Conservation (phyloP, 2,329 filamentous ascomycete species). For the Rutstroemia sp. region DNA sequence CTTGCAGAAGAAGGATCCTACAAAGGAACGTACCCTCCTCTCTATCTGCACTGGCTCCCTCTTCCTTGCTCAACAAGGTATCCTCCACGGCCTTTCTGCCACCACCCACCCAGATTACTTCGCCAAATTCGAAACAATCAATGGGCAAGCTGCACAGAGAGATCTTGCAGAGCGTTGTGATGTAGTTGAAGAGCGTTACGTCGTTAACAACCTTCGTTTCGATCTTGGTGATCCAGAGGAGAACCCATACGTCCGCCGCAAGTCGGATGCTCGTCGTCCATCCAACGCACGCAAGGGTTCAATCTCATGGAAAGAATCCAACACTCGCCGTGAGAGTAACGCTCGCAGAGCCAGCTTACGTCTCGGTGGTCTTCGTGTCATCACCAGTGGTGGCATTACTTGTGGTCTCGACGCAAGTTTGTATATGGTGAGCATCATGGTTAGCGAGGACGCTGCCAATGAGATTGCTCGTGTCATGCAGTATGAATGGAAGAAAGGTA, state of each 20-base stretch:
- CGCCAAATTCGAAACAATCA: slow-evolving; percentile 74
- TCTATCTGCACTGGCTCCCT: slow-evolving; percentile 75
- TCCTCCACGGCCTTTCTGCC: slow-evolving; percentile 70
- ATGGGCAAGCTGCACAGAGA: slow-evolving; percentile 63
- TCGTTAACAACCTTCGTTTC: slow-evolving; percentile 87
- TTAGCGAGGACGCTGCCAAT: slow-evolving; percentile 67
- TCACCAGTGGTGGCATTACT: slow-evolving; percentile 73
- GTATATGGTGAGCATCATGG: slow-evolving; percentile 78
- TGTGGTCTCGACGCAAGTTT: slow-evolving; percentile 76
- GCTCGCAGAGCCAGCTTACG: slow-evolving; percentile 61
- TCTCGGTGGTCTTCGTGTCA: slow-evolving; percentile 57
- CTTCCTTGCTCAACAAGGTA: slow-evolving; percentile 67
- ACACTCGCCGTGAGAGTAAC: slow-evolving; percentile 70
- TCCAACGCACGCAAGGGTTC: slow-evolving; percentile 71
- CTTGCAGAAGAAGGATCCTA: slow-evolving; percentile 70
- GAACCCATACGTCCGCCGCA: slow-evolving; percentile 75
- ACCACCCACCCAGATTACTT: slow-evolving; percentile 78
- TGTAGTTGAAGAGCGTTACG: slow-evolving; percentile 76
- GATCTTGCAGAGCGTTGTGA: slow-evolving; percentile 72
- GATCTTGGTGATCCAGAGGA: slow-evolving; percentile 72
- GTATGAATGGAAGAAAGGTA: slow-evolving; percentile 79
- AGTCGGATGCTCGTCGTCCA: slow-evolving; percentile 57
- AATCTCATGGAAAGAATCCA: slow-evolving; percentile 71
- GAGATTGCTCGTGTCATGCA: slow-evolving; percentile 71
- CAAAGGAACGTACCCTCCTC: slow-evolving; percentile 72